These are phyloP conservation scores for Zalerion maritima DNA, from an alignment of 495 filamentous ascomycete species.

Conservation along the genomic window DNA sequence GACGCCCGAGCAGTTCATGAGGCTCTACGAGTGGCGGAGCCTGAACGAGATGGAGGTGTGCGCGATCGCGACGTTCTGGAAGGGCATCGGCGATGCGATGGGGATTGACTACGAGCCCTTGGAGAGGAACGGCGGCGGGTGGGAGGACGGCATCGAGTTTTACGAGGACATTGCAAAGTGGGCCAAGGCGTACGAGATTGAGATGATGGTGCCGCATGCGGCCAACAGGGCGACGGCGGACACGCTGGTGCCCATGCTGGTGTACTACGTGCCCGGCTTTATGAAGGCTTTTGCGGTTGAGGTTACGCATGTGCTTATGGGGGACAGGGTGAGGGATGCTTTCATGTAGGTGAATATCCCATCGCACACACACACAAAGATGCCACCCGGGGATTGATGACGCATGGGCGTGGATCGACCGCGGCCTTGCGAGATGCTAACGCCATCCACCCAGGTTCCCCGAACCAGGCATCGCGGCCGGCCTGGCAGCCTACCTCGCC, in stretches of 20 bases:
- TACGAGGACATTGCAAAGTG: constrained; percentile 45
- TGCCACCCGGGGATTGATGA: no score
- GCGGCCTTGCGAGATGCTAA: constrained; percentile 1
- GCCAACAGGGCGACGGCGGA: constrained; percentile 38
- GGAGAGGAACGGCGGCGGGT: no score
- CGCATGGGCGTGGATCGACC: no score
- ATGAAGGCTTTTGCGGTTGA: constrained; percentile 34
- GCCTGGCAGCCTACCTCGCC: constrained; percentile 12
- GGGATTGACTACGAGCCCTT: constrained; percentile 34
- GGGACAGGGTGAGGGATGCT: constrained; percentile 43
- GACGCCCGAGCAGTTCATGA: constrained; percentile 44
- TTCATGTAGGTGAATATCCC: constrained; percentile 48
- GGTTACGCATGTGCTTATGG: constrained; percentile 45
- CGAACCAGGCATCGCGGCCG: constrained; percentile 12
- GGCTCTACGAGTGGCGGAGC: constrained; percentile 46
- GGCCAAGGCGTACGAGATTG: constrained; percentile 42
- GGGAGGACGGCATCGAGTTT: constrained; percentile 49
- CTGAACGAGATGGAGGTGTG: constrained; percentile 50
- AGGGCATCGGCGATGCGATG: constrained; percentile 46
- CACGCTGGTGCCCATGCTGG: constrained; percentile 40
- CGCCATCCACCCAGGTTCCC: constrained; percentile 9
- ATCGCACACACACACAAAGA: no score
- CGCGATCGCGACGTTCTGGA: constrained; percentile 52
- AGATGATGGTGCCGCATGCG: constrained; percentile 40
- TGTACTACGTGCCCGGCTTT: constrained; percentile 39